Evolutionary conservation across 164 flowering plant species (phyloP).

Genomic region (Houttuynia cordata): DNA sequence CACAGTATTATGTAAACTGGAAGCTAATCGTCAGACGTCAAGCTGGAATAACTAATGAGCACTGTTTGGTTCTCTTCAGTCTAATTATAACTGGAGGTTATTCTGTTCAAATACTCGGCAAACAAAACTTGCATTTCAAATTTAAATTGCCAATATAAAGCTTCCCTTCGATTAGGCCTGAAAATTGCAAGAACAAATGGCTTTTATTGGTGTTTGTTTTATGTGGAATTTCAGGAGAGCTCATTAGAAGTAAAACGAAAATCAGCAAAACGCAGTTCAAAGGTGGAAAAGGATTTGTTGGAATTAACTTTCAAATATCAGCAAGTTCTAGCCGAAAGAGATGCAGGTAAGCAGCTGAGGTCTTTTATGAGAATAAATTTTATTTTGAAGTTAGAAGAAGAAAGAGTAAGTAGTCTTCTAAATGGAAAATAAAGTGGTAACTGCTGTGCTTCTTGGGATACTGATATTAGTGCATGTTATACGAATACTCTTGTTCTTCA

Average conservation of each 20-base stretch:
- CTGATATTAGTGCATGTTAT: not conserved
- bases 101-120: too few relatives aligned
- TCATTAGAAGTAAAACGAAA: slow-evolving; percentile 62
- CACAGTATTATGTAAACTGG: too few relatives aligned
- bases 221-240: slow-evolving; percentile 30
- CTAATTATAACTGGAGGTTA: too few relatives aligned
- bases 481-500: too few relatives aligned
- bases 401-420: not conserved
- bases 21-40: too few relatives aligned
- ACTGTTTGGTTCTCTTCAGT: too few relatives aligned
- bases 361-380: not conserved
- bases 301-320: slow-evolving; percentile 85
- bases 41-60: too few relatives aligned
- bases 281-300: slow-evolving; percentile 73
- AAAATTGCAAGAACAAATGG: not conserved
- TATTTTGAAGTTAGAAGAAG: not conserved
- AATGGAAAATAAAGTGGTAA: not conserved
- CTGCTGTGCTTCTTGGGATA: not conserved
- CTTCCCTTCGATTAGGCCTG: not conserved
- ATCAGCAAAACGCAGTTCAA: slow-evolving; percentile 49
- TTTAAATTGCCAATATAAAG: not conserved
- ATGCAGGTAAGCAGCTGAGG: slow-evolving; percentile 43
- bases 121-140: not conserved
- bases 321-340: slow-evolving; percentile 85
- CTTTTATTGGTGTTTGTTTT: not conserved